These are phyloP conservation scores for Solidago caesia DNA, from an alignment of 129 eudicot genomes.

Conservation along the genomic window DNA sequence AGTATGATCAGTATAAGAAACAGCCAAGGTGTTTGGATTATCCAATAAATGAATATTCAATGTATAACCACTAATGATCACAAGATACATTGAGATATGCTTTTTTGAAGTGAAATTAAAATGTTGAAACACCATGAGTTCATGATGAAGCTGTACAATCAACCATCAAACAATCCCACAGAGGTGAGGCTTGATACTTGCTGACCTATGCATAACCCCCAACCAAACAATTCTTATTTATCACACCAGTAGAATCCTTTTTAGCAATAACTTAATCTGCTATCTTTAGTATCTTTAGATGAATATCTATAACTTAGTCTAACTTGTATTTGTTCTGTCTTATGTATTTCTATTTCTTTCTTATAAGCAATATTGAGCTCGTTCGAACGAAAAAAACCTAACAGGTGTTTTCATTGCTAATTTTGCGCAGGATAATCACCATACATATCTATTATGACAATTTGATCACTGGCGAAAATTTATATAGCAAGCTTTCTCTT, in stretches of 20 bases:
- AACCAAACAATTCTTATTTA: neutral
- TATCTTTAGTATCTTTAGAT: conserved; percentile 2
- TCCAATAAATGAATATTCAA: neutral
- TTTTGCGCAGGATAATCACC: conserved; percentile 70
- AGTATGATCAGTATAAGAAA: neutral
- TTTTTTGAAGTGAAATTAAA: too few species aligned
- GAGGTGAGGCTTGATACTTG: conserved; percentile 16
- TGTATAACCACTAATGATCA: neutral
- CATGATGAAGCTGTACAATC: conserved; percentile 9
- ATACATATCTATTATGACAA: conserved; percentile 78
- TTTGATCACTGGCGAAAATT: conserved; percentile 74
- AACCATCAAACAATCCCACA: neutral
- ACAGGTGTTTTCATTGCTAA: neutral
- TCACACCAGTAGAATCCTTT: neutral
- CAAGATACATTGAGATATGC: neutral
- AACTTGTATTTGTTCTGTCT: conserved; percentile 9
- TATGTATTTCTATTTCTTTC: conserved; percentile 3
- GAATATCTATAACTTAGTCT: neutral
- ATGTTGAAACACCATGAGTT: neutral
- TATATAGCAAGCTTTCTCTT: conserved; percentile 88
- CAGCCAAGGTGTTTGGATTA: conserved; percentile 9
- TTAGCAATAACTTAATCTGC: conserved; percentile 1
- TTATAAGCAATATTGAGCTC: neutral
- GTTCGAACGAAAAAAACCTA: neutral
- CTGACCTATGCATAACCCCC: neutral